Base-by-base conservation (phyloP, 805 yeast species). In the Starmerella kuoi region DNA sequence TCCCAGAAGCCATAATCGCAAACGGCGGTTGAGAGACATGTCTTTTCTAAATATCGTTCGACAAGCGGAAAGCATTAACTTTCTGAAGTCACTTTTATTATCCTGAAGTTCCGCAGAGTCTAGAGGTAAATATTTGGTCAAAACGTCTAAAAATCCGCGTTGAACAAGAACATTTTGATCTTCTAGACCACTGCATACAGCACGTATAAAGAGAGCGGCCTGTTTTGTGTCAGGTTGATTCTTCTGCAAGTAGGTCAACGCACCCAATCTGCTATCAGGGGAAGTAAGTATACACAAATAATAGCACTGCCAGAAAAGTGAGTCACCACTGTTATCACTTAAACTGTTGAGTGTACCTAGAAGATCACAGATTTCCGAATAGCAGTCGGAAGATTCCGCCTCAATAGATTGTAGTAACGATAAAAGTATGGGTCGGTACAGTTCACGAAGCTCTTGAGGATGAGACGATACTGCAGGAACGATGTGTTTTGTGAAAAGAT, bases 1-100 rank as follows among this genome's bases (percentile, higher is more conserved):
- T 0, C 97, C 96, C 23, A 88, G 61, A 6, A 91, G 63, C 94
- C 95, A 91, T 45, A 72, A 77, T 95, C 97, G 87, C 18, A 91
- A 67, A 53, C 99, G 71, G 60, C 98, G 70, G 59, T 91, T 91
- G 45, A 91, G 68, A 7, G 96, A 85, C 95, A 91, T 85, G 60
- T 91, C 99, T 52, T 77, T 78, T 35, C 79, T 74, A 34, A 85
- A 63, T 2, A 91, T 79, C 0, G 87, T 76, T 4, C 34, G 34
- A 9, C 68, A 61, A 21, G 85, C 71, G 30, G 86, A 78, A 8
- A 76, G 66, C 60, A 78, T 64, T 15, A 85, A 58, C 46, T 73
- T 70, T 37, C 72, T 69, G 53, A 85, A 94, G 5, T 66, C 62
- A 0, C 61, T 52, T 1, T 74, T 60, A 64, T 9, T 76, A 46